Percentiles rank a stretch among this genome's conserved stretches.
phyloP scores from a whole-genome alignment of 352 stramenopile species.

The Thalassiosira exigua region DNA sequence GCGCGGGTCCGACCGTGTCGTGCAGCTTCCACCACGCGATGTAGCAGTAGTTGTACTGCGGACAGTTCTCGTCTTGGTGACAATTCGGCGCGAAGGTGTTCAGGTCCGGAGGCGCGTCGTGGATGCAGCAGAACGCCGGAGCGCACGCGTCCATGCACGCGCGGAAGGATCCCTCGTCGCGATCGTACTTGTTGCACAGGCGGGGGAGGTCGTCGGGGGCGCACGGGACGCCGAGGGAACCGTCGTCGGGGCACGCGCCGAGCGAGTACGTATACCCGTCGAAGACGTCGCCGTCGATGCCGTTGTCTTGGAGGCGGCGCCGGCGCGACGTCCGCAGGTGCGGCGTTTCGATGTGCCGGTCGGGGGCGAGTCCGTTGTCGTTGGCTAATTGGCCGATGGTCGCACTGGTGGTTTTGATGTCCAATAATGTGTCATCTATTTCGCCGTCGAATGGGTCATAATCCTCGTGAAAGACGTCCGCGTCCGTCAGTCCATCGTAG shows the following conservation, averaged over 20 bases:
- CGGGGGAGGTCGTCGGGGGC: conserved; percentile 47
- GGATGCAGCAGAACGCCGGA: conserved; percentile 60
- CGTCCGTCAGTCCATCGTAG: background rate
- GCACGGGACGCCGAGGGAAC: conserved; percentile 46
- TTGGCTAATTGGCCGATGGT: background rate
- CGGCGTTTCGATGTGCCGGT: too few relatives aligned
- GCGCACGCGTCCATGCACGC: conserved; percentile 50
- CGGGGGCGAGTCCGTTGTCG: too few relatives aligned
- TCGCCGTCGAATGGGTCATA: too few relatives aligned
- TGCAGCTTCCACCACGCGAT: conserved; percentile 59
- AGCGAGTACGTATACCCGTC: conserved; percentile 50
- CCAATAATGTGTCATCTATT: too few relatives aligned
- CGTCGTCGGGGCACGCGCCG: conserved; percentile 35
- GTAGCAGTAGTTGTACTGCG: conserved; percentile 51
- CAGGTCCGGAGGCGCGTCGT: conserved; percentile 41
- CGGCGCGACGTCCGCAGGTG: too few relatives aligned
- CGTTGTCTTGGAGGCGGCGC: conserved; percentile 1
- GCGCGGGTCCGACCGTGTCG: conserved; percentile 46
- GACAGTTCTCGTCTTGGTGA: conserved; percentile 53
- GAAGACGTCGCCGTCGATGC: conserved; percentile 52
- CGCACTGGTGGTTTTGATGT: background rate
- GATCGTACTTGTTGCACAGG: conserved; percentile 64
- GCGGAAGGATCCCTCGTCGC: conserved; percentile 39
- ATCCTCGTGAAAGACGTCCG: too few relatives aligned
- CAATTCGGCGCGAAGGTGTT: conserved; percentile 55